These are phyloP conservation scores for Paramecium octaurelia DNA, from an alignment of 73 alveolate species.

Conservation along the genomic window DNA sequence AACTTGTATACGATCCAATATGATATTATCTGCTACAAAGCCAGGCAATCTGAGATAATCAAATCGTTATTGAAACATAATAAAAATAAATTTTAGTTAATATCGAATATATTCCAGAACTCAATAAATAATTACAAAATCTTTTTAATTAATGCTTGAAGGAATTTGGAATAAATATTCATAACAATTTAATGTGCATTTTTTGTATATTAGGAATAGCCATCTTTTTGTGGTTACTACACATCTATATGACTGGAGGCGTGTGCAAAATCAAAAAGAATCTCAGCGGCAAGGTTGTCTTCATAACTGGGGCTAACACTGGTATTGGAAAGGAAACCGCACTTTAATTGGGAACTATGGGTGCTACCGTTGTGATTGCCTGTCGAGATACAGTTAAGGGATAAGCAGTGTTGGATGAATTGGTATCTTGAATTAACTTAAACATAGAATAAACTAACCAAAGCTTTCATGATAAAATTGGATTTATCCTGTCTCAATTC, in stretches of 20 bases:
- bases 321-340: constrained; percentile 63
- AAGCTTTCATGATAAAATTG: background rate
- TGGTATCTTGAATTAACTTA: background rate
- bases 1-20: background rate
- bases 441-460: background rate
- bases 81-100: background rate
- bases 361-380: constrained; percentile 53
- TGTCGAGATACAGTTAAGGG: constrained; percentile 47
- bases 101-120: background rate
- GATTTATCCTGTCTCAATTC: constrained; percentile 48
- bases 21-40: background rate
- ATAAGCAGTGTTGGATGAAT: background rate
- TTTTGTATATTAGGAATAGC: background rate
- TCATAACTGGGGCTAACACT: constrained; percentile 58
- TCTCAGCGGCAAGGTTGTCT: background rate
- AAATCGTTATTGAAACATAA: constrained; percentile 13
- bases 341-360: background rate
- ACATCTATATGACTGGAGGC: background rate
- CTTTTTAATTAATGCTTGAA: background rate
- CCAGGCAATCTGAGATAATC: background rate
- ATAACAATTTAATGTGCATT: background rate
- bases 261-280: background rate
- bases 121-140: background rate
- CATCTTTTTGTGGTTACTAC: background rate
- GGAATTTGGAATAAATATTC: background rate